Conservation (phyloP, 2,329 filamentous ascomycete genomes). For the Lasiodiplodia sp. region DNA sequence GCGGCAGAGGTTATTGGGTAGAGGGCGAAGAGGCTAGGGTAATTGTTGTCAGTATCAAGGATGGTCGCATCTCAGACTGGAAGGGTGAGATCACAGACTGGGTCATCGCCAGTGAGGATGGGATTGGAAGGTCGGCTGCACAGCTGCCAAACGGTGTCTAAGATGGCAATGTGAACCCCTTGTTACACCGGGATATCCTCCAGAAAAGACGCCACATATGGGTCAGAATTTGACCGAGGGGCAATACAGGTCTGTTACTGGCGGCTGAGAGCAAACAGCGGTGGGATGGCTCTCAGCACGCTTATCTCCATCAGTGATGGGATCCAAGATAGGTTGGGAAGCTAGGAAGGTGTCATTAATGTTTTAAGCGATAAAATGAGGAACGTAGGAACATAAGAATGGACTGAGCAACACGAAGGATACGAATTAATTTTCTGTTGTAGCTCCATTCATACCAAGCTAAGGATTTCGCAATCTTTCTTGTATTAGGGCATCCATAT, state of each 20-base stretch:
- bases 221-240: not conserved
- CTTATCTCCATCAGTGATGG: not conserved
- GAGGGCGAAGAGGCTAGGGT: slow-evolving; percentile 85
- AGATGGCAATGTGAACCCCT: not conserved
- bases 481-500: not conserved
- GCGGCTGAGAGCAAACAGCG: not conserved
- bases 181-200: not conserved
- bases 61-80: slow-evolving; percentile 91
- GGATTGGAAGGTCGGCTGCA: not conserved
- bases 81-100: slow-evolving; percentile 93
- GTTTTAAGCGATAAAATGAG: not conserved
- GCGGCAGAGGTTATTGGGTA: slow-evolving; percentile 71
- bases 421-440: not conserved
- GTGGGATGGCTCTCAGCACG: not conserved
- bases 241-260: slow-evolving; percentile 6
- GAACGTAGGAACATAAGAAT: not conserved
- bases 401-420: not conserved
- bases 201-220: not conserved
- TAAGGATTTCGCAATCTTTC: not conserved
- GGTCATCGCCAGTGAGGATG: slow-evolving; percentile 42
- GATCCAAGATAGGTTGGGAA: not conserved
- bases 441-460: not conserved
- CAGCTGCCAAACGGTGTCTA: slow-evolving; percentile 23
- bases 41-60: slow-evolving; percentile 82
- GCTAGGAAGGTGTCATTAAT: not conserved